Evolutionary conservation across 148 eudicot species (phyloP).

Genomic region (Spergularia marina): DNA sequence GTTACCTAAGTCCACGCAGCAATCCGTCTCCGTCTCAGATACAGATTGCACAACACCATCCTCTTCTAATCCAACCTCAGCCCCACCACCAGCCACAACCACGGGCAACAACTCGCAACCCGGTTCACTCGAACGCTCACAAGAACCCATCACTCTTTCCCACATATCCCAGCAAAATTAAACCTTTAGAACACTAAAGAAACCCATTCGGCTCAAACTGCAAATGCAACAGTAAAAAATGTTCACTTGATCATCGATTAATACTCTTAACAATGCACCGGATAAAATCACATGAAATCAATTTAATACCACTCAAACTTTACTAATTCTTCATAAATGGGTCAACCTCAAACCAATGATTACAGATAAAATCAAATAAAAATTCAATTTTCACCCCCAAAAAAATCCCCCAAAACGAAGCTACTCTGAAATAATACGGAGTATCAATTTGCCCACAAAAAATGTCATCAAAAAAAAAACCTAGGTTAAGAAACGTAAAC

Average conservation of each 20-base stretch:
- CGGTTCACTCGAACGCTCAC: conserved; percentile 14
- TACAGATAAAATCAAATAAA: not conserved
- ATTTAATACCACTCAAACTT: conserved; percentile 6
- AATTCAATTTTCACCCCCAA: not conserved
- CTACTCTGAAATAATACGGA: not conserved
- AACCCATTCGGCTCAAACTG: conserved; percentile 18
- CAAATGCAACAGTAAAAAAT: conserved; percentile 12
- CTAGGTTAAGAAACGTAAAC: conserved; percentile 13
- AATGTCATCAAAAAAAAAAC: conserved; percentile 10
- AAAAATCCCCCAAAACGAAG: not conserved
- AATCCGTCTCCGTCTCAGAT: conserved; percentile 8
- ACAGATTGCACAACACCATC: not conserved
- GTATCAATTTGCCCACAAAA: not conserved
- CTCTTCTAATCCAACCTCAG: conserved; percentile 5
- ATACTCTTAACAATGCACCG: conserved; percentile 26
- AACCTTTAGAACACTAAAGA: conserved; percentile 7
- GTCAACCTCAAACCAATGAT: conserved; percentile 3
- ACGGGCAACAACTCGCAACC: conserved; percentile 15
- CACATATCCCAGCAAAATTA: conserved; percentile 17
- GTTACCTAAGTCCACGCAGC: not conserved
- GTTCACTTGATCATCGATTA: conserved; percentile 24
- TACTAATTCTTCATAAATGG: not conserved
- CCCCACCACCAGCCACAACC: conserved; percentile 21
- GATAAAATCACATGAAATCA: conserved; percentile 10
- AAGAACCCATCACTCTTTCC: conserved; percentile 29